Percentiles rank a stretch among this genome's conserved stretches.
Evolutionary conservation across 768 basidiomycete species (phyloP).

Genomic region (Candolleomyces efflorescens): DNA sequence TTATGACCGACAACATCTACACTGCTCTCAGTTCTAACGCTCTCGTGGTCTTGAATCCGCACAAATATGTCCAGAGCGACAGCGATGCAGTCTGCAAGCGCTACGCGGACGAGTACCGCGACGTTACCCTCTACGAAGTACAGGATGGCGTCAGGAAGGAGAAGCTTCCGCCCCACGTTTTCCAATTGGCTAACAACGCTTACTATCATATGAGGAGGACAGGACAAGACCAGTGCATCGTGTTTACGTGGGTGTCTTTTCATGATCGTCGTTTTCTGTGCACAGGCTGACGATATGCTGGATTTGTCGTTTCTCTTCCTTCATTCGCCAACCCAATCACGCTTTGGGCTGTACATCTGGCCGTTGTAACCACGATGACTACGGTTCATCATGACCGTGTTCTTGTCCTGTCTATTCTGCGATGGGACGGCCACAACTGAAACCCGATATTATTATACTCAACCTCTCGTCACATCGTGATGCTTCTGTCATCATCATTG

Average conservation of each 20-base stretch:
- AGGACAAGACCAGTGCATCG: slow-evolving; percentile 84
- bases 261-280: neutral
- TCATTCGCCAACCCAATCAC: too few species aligned
- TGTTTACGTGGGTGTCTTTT: slow-evolving; percentile 65
- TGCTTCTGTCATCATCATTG: slow-evolving; percentile 7
- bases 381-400: neutral
- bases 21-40: slow-evolving; percentile 66
- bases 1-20: slow-evolving; percentile 81
- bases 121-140: slow-evolving; percentile 34
- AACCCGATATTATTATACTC: neutral
- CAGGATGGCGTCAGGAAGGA: slow-evolving; percentile 46
- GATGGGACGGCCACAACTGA: too few species aligned
- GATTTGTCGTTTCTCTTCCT: neutral
- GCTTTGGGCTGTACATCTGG: too few species aligned
- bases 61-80: slow-evolving; percentile 83
- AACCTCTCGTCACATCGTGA: neutral
- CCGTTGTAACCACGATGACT: too few species aligned
- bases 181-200: slow-evolving; percentile 84
- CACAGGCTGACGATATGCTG: neutral
- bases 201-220: slow-evolving; percentile 97
- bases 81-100: slow-evolving; percentile 81
- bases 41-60: slow-evolving; percentile 87
- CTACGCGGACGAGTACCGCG: slow-evolving; percentile 83
- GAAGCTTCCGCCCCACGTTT: slow-evolving; percentile 79
- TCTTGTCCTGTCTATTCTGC: neutral